Conservation (phyloP, 257 asterid species). For the Solanum raphanifolium region DNA sequence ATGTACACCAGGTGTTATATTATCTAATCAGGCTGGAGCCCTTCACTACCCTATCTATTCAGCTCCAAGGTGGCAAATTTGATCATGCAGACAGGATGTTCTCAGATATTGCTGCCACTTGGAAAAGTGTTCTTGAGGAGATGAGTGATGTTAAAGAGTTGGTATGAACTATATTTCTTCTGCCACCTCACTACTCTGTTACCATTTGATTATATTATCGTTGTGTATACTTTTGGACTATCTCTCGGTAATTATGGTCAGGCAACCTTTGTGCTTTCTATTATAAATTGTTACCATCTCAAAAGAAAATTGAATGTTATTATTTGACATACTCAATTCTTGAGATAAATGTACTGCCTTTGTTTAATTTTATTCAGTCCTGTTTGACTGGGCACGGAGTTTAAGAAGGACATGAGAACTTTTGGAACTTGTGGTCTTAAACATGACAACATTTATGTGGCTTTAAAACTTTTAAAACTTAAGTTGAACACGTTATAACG, state of each 20-base stretch:
- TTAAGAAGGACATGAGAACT: background rate
- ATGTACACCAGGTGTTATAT: slow-evolving; percentile 64
- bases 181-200: background rate
- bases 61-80: slow-evolving; percentile 96
- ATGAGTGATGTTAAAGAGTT: slow-evolving; percentile 97
- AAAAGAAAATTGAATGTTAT: background rate
- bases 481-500: background rate
- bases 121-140: slow-evolving; percentile 97
- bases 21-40: slow-evolving; percentile 93
- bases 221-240: background rate
- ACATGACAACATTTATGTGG: background rate
- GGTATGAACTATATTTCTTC: slow-evolving; percentile 36
- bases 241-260: background rate
- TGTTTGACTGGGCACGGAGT: background rate
- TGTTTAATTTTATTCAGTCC: background rate
- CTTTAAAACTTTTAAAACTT: background rate
- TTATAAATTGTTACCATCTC: background rate
- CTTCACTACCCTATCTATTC: slow-evolving; percentile 91
- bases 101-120: slow-evolving; percentile 79
- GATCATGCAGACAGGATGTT: slow-evolving; percentile 99
- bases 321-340: background rate
- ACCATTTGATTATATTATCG: background rate
- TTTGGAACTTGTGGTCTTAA: background rate
- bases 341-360: background rate
- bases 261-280: background rate